phyloP scores from a whole-genome alignment of 1,139 yeast genomes.

The Kodamaea derodonti region DNA sequence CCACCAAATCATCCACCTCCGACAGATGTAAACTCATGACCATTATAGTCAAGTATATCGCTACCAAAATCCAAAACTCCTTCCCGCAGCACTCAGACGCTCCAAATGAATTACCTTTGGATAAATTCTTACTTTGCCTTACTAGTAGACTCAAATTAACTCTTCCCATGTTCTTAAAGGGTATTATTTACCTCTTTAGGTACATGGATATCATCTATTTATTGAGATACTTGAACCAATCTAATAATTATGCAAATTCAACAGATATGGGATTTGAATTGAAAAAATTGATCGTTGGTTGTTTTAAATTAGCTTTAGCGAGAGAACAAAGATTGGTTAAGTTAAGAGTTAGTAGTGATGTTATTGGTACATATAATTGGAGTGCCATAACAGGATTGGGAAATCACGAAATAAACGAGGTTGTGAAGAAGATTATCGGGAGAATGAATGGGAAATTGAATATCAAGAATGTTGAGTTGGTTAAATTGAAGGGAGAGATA shows the following conservation, averaged over 20 bases:
- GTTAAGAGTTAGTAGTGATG: slow-evolving; percentile 8
- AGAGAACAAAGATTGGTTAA: slow-evolving; percentile 21
- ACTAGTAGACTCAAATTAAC: slow-evolving; percentile 37
- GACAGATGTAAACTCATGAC: slow-evolving; percentile 35
- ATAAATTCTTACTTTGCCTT: slow-evolving; percentile 37
- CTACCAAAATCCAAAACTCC: slow-evolving; percentile 43
- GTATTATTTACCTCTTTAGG: slow-evolving; percentile 42
- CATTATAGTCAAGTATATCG: slow-evolving; percentile 41
- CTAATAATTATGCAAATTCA: slow-evolving; percentile 36
- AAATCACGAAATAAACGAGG: slow-evolving; percentile 32
- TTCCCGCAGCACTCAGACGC: slow-evolving; percentile 40
- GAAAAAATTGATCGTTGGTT: slow-evolving; percentile 42
- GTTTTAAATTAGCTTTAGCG: slow-evolving; percentile 39
- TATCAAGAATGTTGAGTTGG: slow-evolving; percentile 37
- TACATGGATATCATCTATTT: slow-evolving; percentile 49
- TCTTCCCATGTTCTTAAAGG: slow-evolving; percentile 37
- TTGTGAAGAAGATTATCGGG: slow-evolving; percentile 36
- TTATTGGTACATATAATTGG: slow-evolving; percentile 23
- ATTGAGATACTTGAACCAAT: slow-evolving; percentile 45
- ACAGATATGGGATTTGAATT: slow-evolving; percentile 44
- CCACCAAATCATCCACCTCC: not conserved
- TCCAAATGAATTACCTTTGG: slow-evolving; percentile 37
- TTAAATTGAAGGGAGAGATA: slow-evolving; percentile 38
- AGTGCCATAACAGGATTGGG: slow-evolving; percentile 35
- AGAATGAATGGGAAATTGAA: slow-evolving; percentile 43